Percentiles rank a stretch among this genome's conserved stretches.
These are phyloP conservation scores for Stromatinia cepivora DNA, from an alignment of 2,329 filamentous ascomycete genomes.

Conservation along the genomic window DNA sequence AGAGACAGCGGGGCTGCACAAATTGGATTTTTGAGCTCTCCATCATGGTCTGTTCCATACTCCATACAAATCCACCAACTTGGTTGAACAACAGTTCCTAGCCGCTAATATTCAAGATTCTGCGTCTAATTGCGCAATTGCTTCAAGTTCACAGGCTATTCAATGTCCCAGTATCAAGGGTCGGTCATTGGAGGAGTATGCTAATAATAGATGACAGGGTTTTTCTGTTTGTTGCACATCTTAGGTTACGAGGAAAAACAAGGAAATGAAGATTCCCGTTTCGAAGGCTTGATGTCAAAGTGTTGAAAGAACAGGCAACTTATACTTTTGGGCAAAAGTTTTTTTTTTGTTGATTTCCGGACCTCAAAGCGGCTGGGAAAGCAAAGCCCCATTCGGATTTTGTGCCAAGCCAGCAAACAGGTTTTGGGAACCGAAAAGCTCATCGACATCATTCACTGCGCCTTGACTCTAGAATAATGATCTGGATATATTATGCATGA, in stretches of 20 bases:
- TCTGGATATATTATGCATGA: slow-evolving; percentile 10
- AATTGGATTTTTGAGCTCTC: neutral
- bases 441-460: slow-evolving; percentile 9
- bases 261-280: neutral
- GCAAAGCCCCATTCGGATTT: slow-evolving; percentile 1
- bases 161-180: neutral
- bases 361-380: slow-evolving; percentile 5
- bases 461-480: neutral
- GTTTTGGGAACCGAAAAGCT: slow-evolving; percentile 11
- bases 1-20: neutral
- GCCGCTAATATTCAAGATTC: too few species aligned
- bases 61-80: too few species aligned
- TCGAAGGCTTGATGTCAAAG: neutral
- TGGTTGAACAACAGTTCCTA: too few species aligned
- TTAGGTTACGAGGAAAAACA: neutral
- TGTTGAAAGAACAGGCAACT: neutral
- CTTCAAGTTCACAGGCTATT: neutral
- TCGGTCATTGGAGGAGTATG: neutral
- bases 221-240: slow-evolving; percentile 13
- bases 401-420: slow-evolving; percentile 18
- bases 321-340: too few species aligned
- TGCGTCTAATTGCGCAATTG: too few species aligned
- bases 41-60: neutral
- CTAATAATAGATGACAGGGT: neutral
- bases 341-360: neutral